phyloP scores from a whole-genome alignment of 139 green algal species.

The Edaphochlamys debaryana region DNA sequence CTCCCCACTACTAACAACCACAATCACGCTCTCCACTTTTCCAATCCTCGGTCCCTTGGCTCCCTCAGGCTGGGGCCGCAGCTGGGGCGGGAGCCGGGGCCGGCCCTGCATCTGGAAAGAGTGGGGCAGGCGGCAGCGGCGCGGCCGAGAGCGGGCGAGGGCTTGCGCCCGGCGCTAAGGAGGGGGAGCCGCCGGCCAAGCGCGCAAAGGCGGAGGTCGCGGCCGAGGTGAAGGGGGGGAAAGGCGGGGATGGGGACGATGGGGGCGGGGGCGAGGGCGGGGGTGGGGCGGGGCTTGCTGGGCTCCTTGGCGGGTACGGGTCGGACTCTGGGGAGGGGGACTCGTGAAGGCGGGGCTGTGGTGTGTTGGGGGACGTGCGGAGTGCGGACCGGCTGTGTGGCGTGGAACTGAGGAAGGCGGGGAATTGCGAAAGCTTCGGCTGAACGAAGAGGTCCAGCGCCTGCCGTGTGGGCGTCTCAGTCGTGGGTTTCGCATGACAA shows the following conservation, averaged over 20 bases:
- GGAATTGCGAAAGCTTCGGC: no score
- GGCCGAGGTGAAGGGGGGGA: no score
- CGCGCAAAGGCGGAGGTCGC: not conserved
- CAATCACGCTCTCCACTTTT: no score
- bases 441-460: no score
- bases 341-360: not conserved
- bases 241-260: not conserved
- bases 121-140: no score
- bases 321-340: not conserved
- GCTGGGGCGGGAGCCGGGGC: not conserved
- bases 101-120: not conserved
- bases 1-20: not conserved
- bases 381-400: no score
- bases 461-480: no score
- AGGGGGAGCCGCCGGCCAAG: not conserved
- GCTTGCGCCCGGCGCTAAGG: not conserved
- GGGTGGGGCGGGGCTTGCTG: not conserved
- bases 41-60: no score
- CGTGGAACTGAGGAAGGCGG: no score
- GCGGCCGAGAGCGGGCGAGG: no score
- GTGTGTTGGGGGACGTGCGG: no score
- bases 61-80: not conserved
- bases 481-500: no score
- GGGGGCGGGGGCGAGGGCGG: not conserved
- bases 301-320: conserved; percentile 26